Base-by-base conservation (phyloP, 1,139 yeast species). In the Candida albicans region DNA sequence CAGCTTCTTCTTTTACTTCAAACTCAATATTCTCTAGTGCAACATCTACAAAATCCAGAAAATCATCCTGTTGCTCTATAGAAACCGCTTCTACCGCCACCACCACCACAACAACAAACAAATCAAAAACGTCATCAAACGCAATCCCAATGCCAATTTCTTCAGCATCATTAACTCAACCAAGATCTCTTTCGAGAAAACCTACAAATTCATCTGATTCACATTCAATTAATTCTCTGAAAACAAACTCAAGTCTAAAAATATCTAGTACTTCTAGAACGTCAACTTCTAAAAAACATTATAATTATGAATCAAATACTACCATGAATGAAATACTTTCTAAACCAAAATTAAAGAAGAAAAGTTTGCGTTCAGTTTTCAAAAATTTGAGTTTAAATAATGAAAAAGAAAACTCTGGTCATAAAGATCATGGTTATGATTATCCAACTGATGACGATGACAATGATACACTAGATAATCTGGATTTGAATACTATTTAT, bases 381-480 rank as follows among this genome's bases (percentile, higher is more conserved):
- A 30, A 32, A 22, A n/a, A 34, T 24, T 30, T 37, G 34, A 37
- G 31, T 25, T 30, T 37, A 12, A 37, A 34, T 8, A 37, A 37
- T 29, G 39, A 37, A 9, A 37, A 37, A 37, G 34, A 37, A 37
- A 24, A 36, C n/a, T n/a, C n/a, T 36, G 39, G 28, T 15, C 14
- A 12, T 6, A 18, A 36, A 8, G 27, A 36, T 14, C 18, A 30
- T 6, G n/a, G 9, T 10, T 15, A 35, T 13, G 24, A 10, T 15
- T 33, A 36, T 13, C 14, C 24, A 24, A 11, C 12, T 12, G 30
- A 25, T 25, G 30, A 34, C 5, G 30, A 38, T 24, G 31, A 24
- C 7, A 18, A 30, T 31, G 3, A 25, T n/a, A 33, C 14, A 27
- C 9, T 22, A n/a, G 27, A 33, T 33, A 18, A 18, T 18, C 22